Conservation (phyloP, 2,329 filamentous ascomycete genomes). For the Podosphaera aphanis region DNA sequence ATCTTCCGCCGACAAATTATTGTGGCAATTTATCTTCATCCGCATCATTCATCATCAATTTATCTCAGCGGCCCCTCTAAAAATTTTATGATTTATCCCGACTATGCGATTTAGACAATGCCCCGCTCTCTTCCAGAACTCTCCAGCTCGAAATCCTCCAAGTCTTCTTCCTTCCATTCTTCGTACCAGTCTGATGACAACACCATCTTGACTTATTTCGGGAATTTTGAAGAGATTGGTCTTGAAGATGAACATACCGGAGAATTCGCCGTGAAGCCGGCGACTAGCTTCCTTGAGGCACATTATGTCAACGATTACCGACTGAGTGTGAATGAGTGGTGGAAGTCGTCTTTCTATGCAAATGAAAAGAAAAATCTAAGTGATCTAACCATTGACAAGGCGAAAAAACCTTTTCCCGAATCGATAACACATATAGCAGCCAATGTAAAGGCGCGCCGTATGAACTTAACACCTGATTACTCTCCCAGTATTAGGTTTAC, state of each 20-base stretch:
- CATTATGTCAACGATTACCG: neutral
- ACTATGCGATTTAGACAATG: constrained; percentile 10
- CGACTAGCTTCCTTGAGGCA: neutral
- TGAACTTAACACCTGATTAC: neutral
- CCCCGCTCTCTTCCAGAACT: constrained; percentile 57
- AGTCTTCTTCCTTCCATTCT: constrained; percentile 71
- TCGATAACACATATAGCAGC: neutral
- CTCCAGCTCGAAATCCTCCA: constrained; percentile 68
- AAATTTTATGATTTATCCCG: neutral
- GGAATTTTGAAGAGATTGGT: constrained; percentile 83
- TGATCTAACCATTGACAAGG: neutral
- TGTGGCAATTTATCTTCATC: too few relatives aligned
- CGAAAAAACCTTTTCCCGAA: neutral
- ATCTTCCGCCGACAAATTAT: too few relatives aligned
- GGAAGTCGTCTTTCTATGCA: neutral
- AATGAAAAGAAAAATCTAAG: neutral
- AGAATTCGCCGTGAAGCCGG: constrained; percentile 12
- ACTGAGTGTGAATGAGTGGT: neutral
- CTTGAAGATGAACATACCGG: constrained; percentile 41
- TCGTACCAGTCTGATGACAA: constrained; percentile 51
- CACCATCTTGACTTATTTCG: constrained; percentile 44
- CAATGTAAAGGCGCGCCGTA: neutral
- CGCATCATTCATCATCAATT: too few relatives aligned
- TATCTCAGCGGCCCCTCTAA: too few relatives aligned
- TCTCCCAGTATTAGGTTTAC: neutral